Evolutionary conservation across 139 green algal species (phyloP).

Genomic region (Spirogloea muscicola): DNA sequence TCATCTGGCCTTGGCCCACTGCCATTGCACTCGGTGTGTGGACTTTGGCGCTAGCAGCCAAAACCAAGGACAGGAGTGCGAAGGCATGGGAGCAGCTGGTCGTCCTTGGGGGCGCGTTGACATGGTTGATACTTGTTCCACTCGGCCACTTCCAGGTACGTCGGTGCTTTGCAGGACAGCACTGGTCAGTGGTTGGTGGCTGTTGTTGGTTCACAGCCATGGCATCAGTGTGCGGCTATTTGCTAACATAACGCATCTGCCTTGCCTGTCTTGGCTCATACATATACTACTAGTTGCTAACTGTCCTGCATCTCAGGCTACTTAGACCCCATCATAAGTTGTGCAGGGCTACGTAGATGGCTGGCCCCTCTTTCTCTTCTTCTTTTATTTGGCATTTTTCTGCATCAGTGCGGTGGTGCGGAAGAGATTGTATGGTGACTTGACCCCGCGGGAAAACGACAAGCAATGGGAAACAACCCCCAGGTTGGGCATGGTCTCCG

Average conservation of each 20-base stretch:
- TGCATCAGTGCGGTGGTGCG: conserved; percentile 48
- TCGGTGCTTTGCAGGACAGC: too few relatives aligned
- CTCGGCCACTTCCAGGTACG: conserved; percentile 18
- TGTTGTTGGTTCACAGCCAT: too few relatives aligned
- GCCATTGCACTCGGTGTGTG: conserved; percentile 16
- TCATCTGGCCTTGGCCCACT: conserved; percentile 28
- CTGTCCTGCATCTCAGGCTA: too few relatives aligned
- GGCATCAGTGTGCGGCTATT: too few relatives aligned
- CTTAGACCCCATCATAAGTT: too few relatives aligned
- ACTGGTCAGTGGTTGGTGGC: too few relatives aligned
- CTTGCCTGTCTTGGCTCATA: too few relatives aligned
- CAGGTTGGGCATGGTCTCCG: too few relatives aligned
- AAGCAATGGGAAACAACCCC: conserved; percentile 49
- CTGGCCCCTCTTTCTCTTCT: conserved; percentile 30
- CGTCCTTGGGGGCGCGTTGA: conserved; percentile 30
- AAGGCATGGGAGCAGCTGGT: conserved; percentile 28
- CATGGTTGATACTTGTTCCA: conserved; percentile 40
- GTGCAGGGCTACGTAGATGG: conserved; percentile 32
- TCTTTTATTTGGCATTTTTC: conserved; percentile 61
- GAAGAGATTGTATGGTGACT: conserved; percentile 42
- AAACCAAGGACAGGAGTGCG: conserved; percentile 2
- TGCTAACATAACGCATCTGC: too few relatives aligned
- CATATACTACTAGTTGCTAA: too few relatives aligned
- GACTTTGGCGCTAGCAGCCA: conserved; percentile 6
- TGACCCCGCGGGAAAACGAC: conserved; percentile 44